These are phyloP conservation scores for Arthroderma sp. DNA, from an alignment of 2,329 filamentous ascomycete species.

Conservation along the genomic window DNA sequence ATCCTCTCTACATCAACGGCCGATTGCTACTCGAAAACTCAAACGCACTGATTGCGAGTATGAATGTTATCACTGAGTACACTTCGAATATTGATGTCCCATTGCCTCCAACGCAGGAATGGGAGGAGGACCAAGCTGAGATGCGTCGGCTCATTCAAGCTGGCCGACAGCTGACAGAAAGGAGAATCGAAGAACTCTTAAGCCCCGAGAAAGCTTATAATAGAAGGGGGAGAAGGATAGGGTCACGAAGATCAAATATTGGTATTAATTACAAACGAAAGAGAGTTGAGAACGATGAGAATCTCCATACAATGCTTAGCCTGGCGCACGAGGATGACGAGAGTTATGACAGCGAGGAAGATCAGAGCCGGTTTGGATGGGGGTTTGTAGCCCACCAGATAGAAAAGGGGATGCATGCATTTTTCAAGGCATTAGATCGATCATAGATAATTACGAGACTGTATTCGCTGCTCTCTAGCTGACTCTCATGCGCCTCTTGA, in stretches of 20 bases:
- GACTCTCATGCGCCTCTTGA: too few relatives aligned
- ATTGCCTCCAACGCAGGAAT: slow-evolving; percentile 5
- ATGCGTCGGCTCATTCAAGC: slow-evolving; percentile 9
- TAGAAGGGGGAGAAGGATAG: not conserved
- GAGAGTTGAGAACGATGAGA: slow-evolving; percentile 8
- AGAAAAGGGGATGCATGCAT: slow-evolving; percentile 8
- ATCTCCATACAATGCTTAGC: slow-evolving; percentile 13
- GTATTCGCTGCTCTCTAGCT: too few relatives aligned
- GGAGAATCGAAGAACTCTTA: slow-evolving; percentile 9
- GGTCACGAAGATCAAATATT: too few relatives aligned
- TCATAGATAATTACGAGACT: too few relatives aligned
- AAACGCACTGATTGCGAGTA: slow-evolving; percentile 4
- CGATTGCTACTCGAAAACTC: slow-evolving; percentile 6
- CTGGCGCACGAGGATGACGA: slow-evolving; percentile 7
- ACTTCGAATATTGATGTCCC: slow-evolving; percentile 4
- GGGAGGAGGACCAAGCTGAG: slow-evolving; percentile 10
- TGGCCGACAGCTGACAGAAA: slow-evolving; percentile 9
- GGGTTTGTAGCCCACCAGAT: slow-evolving; percentile 9
- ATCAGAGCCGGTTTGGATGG: slow-evolving; percentile 9
- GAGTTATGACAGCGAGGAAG: not conserved
- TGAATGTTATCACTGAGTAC: slow-evolving; percentile 7
- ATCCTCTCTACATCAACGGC: slow-evolving; percentile 7
- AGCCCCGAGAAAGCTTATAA: slow-evolving; percentile 1
- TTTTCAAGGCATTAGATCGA: slow-evolving; percentile 7
- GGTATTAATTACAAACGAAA: not conserved